Evolutionary conservation across 139 green algal genomes (phyloP).

Genomic region (Coelastrella sp.): DNA sequence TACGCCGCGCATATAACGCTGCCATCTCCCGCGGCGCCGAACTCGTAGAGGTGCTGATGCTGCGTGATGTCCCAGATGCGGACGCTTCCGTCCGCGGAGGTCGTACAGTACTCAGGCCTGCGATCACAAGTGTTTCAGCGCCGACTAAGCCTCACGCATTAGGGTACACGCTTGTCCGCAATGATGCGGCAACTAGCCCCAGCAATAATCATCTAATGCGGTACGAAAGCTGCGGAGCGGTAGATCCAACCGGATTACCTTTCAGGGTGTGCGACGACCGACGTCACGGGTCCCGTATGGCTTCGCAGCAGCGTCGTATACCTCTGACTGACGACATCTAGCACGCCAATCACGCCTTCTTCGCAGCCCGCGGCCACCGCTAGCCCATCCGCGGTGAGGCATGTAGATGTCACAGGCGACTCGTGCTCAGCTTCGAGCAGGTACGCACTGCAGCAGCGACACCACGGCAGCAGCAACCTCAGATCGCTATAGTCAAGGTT

Average conservation of each 20-base stretch:
- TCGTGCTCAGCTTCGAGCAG: constrained; percentile 87
- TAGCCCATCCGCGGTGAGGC: constrained; percentile 75
- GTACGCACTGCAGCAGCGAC: constrained; percentile 61
- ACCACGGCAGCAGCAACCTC: neutral
- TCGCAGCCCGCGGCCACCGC: constrained; percentile 68
- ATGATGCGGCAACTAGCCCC: too few relatives aligned
- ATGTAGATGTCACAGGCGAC: constrained; percentile 72
- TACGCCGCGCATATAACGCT: constrained; percentile 62
- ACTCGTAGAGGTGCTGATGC: constrained; percentile 78
- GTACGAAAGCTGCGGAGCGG: too few relatives aligned
- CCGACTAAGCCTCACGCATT: too few relatives aligned
- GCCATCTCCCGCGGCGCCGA: constrained; percentile 51
- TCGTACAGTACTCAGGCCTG: constrained; percentile 70
- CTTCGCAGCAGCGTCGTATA: constrained; percentile 82
- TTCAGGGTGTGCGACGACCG: constrained; percentile 66
- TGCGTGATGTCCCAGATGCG: constrained; percentile 76
- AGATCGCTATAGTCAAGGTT: neutral
- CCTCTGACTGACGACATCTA: constrained; percentile 78
- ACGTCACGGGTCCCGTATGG: constrained; percentile 74
- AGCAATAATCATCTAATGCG: too few relatives aligned
- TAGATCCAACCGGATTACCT: constrained; percentile 48
- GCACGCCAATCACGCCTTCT: constrained; percentile 75
- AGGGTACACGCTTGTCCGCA: too few relatives aligned
- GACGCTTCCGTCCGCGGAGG: constrained; percentile 76
- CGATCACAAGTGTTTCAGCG: neutral